phyloP scores from a whole-genome alignment of 352 stramenopile species.

The Vaucheria bursata region DNA sequence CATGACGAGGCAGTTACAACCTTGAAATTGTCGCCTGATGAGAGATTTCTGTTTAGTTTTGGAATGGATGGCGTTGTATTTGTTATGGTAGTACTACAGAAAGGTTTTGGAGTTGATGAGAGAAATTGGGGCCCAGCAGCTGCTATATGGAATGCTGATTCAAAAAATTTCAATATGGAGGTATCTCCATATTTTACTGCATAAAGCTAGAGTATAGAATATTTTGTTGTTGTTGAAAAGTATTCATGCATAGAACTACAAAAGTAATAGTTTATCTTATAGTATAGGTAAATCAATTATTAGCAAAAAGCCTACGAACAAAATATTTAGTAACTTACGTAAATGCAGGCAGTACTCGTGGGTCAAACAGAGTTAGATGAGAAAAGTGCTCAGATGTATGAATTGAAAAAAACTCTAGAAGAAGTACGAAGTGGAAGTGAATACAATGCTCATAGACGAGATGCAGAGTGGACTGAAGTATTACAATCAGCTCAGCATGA shows the following conservation, averaged over 20 bases:
- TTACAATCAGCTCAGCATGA: constrained; percentile 23
- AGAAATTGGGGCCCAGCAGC: constrained; percentile 9
- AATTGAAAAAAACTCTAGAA: constrained; percentile 43
- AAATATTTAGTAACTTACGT: too few species aligned
- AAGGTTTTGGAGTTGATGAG: constrained; percentile 24
- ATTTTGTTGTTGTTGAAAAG: too few species aligned
- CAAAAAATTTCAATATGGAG: constrained; percentile 22
- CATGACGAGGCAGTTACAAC: constrained; percentile 22
- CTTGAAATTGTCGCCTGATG: constrained; percentile 25
- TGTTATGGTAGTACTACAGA: constrained; percentile 26
- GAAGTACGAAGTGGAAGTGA: constrained; percentile 36
- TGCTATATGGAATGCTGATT: constrained; percentile 13
- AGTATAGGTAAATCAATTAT: too few species aligned
- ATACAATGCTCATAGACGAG: constrained; percentile 28
- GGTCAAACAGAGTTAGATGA: constrained; percentile 41
- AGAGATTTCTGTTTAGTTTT: constrained; percentile 33
- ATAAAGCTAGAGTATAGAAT: too few species aligned
- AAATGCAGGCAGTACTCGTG: constrained; percentile 37
- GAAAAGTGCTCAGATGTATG: constrained; percentile 21
- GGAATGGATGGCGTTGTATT: constrained; percentile 35
- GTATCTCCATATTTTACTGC: too few species aligned
- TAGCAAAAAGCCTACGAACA: too few species aligned
- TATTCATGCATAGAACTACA: too few species aligned
- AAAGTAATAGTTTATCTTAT: too few species aligned
- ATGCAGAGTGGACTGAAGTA: constrained; percentile 32